phyloP scores from a whole-genome alignment of 371 early-diverging fungal genomes.

The Cokeromyces recurvatus region DNA sequence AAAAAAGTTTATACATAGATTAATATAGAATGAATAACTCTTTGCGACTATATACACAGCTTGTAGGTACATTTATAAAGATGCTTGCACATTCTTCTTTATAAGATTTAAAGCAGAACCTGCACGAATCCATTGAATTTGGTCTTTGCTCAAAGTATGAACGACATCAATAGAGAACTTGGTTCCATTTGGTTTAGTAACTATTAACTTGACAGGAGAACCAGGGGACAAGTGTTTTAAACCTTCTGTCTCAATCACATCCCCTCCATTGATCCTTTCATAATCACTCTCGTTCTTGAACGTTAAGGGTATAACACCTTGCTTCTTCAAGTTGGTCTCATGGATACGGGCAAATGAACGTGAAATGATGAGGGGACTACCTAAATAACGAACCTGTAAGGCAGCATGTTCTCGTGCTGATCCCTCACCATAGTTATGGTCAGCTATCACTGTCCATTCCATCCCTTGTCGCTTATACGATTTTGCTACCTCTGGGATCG shows the following conservation, averaged over 20 bases:
- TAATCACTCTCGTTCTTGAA: conserved; percentile 84
- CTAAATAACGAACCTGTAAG: conserved; percentile 89
- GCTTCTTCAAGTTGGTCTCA: conserved; percentile 98
- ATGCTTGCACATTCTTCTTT: conserved; percentile 17
- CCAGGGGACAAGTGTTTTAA: conserved; percentile 63
- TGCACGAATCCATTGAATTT: conserved; percentile 91
- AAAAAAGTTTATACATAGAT: no score
- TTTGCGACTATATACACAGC: no score
- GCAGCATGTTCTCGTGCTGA: conserved; percentile 98
- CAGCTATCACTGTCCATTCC: conserved; percentile 91
- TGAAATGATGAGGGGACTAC: conserved; percentile 85
- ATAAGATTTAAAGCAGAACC: conserved; percentile 87
- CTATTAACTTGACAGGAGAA: conserved; percentile 50
- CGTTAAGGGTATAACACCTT: conserved; percentile 92
- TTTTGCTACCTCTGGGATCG: conserved; percentile 88
- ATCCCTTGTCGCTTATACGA: conserved; percentile 78
- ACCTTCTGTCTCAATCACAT: conserved; percentile 79
- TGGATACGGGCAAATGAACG: conserved; percentile 97
- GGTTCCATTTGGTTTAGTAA: conserved; percentile 54
- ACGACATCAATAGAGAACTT: conserved; percentile 55
- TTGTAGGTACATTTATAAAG: no score
- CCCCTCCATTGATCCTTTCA: conserved; percentile 70
- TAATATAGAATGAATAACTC: no score
- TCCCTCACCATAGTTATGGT: conserved; percentile 98
- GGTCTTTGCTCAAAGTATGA: conserved; percentile 93